Evolutionary conservation across 805 yeast species (phyloP), one percentile per base, ranked within the genome.

Genomic region (Brettanomyces nanus): DNA sequence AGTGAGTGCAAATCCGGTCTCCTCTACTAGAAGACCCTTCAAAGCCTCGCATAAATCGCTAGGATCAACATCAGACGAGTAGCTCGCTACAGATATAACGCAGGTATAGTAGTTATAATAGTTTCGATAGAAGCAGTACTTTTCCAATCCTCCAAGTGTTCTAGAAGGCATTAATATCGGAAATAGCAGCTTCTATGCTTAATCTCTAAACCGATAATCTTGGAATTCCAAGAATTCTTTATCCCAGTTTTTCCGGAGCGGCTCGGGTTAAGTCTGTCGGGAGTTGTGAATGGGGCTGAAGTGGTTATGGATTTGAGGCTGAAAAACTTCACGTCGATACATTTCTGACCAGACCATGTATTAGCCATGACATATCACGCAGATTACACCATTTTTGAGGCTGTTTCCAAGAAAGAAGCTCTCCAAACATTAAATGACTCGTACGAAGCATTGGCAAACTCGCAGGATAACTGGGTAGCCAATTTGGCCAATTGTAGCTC

Each of bases 401-500:
- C 72, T 44, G 22, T 46, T 2, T 41, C 51, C 38, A 75, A 73
- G 44, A 54, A 56, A 20, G 90, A 83, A 36, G 65, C 75, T 5
- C 68, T 87, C 17, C 73, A 77, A 39, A 65, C 63, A 41, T 60
- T 85, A 4, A 36, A 83, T 2, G 70, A 65, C 34, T 73, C 86
- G 1, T 84, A 84, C 47, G 65, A 66, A 33, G 87, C 90, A 0
- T 64, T 90, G 13, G 60, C 78, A 1, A 63, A 53, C 1, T 85
- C 67, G 6, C 84, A 80, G 42, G 53, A 62, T 23, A 84, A 85
- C 60, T 89, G 96, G 96, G 89, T 90, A 3, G 77, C 94, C 45
- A 90, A 92, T 53, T 61, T 87, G 25, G 75, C 97, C 20, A 90
- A 90, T 52, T 81, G 90, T 28, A 71, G 95, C 5, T 83, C 96